Percentiles rank a stretch among this genome's conserved stretches.
Evolutionary conservation across 805 yeast species (phyloP).

Genomic region (Candida maltosa): DNA sequence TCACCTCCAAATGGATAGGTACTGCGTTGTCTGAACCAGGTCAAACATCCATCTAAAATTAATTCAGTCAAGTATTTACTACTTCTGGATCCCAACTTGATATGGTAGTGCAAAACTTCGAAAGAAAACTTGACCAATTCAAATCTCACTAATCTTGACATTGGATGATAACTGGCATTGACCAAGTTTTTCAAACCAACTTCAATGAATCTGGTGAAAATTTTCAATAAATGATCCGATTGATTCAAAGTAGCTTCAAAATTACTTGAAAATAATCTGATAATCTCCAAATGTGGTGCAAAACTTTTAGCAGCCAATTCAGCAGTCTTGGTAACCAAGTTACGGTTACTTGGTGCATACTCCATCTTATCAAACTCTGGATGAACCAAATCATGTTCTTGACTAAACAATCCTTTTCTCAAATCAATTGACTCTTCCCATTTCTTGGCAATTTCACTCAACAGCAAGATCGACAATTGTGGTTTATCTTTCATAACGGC

Average conservation of each 20-base stretch:
- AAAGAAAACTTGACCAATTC: slow-evolving; percentile 69
- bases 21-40: slow-evolving; percentile 70
- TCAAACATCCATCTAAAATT: slow-evolving; percentile 63
- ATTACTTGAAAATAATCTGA: slow-evolving; percentile 66
- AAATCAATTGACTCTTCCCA: slow-evolving; percentile 67
- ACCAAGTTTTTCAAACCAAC: slow-evolving; percentile 51
- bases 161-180: slow-evolving; percentile 77
- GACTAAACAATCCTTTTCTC: slow-evolving; percentile 63
- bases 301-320: slow-evolving; percentile 43
- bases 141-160: slow-evolving; percentile 70
- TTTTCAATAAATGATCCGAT: slow-evolving; percentile 63
- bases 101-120: slow-evolving; percentile 58
- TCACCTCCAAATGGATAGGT: slow-evolving; percentile 86
- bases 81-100: slow-evolving; percentile 46
- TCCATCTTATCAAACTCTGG: slow-evolving; percentile 79
- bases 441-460: slow-evolving; percentile 64
- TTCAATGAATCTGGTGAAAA: slow-evolving; percentile 61
- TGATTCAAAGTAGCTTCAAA: slow-evolving; percentile 77
- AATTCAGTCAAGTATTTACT: slow-evolving; percentile 43
- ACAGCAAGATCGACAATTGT: slow-evolving; percentile 51
- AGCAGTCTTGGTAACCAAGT: slow-evolving; percentile 51
- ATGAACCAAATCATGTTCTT: slow-evolving; percentile 46
- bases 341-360: slow-evolving; percentile 78
- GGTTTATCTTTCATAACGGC: slow-evolving; percentile 69
- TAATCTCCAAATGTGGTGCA: slow-evolving; percentile 68